phyloP scores from a whole-genome alignment of 345 rosid genomes.

The Sonneratia caseolaris region DNA sequence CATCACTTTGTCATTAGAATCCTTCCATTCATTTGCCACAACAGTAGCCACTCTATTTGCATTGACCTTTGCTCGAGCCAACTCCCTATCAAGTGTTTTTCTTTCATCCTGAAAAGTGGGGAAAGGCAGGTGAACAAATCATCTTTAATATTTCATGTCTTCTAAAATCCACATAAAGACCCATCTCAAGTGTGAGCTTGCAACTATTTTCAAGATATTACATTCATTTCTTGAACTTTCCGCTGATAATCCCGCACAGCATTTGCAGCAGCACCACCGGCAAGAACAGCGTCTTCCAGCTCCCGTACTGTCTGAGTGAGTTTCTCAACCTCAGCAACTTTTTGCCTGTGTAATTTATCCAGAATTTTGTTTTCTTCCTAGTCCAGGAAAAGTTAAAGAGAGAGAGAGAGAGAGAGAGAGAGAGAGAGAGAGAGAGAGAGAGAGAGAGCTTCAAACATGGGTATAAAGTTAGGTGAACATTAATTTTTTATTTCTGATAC shows the following conservation, averaged over 20 bases:
- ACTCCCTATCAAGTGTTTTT: slow-evolving; percentile 83
- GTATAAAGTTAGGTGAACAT: neutral
- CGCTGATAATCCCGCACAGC: slow-evolving; percentile 97
- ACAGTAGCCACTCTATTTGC: slow-evolving; percentile 96
- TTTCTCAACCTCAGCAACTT: slow-evolving; percentile 98
- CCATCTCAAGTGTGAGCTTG: neutral
- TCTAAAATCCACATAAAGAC: neutral
- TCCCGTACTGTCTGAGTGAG: slow-evolving; percentile 91
- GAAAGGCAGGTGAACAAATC: slow-evolving; percentile 3
- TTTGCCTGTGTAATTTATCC: slow-evolving; percentile 94
- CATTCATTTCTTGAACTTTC: slow-evolving; percentile 99
- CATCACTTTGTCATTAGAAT: slow-evolving; percentile 93
- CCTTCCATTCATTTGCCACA: slow-evolving; percentile 98
- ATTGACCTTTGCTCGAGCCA: slow-evolving; percentile 96
- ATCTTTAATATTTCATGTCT: neutral
- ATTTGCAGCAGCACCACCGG: slow-evolving; percentile 98
- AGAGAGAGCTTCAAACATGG: no score
- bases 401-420: no score
- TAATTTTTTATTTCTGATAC: neutral
- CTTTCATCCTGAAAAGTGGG: slow-evolving; percentile 60
- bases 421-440: no score
- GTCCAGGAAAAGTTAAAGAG: slow-evolving; percentile 3
- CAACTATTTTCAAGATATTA: slow-evolving; percentile 20
- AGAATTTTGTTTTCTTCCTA: slow-evolving; percentile 94
- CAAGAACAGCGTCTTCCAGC: slow-evolving; percentile 98